Percentiles rank a stretch among this genome's conserved stretches.
Evolutionary conservation across 768 basidiomycete species (phyloP).

Genomic region (Naganishia friedmannii): DNA sequence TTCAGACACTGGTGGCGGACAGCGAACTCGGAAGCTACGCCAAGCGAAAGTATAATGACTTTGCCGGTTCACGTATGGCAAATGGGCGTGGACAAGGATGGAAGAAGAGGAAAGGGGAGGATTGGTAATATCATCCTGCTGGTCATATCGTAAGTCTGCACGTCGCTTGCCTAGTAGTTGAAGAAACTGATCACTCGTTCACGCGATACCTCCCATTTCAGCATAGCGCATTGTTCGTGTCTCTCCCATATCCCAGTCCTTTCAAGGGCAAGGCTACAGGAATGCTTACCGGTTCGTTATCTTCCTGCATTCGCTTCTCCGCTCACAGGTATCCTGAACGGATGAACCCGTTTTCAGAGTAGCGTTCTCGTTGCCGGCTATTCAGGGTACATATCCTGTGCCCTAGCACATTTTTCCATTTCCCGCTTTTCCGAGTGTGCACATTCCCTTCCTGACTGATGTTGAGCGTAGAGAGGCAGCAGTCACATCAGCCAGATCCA

Average conservation of each 20-base stretch:
- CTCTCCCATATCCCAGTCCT: neutral
- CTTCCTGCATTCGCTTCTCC: neutral
- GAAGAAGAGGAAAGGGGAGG: conserved; percentile 44
- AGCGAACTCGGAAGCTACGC: conserved; percentile 42
- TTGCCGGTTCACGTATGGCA: conserved; percentile 47
- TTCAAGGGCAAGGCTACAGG: neutral
- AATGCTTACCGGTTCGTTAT: neutral
- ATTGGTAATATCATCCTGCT: conserved; percentile 35
- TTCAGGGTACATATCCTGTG: neutral
- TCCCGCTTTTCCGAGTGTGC: too few species aligned
- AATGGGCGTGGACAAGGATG: conserved; percentile 50
- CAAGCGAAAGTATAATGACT: conserved; percentile 50
- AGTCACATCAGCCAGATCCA: neutral
- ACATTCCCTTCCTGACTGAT: neutral
- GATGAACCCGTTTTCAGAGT: neutral
- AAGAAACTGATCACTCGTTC: neutral
- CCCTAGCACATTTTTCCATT: too few species aligned
- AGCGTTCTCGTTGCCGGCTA: neutral
- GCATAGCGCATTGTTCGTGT: conserved; percentile 16
- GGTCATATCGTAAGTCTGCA: conserved; percentile 2
- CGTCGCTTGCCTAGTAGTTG: neutral
- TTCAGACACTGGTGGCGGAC: conserved; percentile 41
- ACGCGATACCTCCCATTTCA: neutral
- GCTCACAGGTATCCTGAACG: neutral
- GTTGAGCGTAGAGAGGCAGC: neutral